Percentiles rank a stretch among this genome's conserved stretches.
Evolutionary conservation across 495 filamentous ascomycete species (phyloP).

Genomic region (Penicillium paradoxum): DNA sequence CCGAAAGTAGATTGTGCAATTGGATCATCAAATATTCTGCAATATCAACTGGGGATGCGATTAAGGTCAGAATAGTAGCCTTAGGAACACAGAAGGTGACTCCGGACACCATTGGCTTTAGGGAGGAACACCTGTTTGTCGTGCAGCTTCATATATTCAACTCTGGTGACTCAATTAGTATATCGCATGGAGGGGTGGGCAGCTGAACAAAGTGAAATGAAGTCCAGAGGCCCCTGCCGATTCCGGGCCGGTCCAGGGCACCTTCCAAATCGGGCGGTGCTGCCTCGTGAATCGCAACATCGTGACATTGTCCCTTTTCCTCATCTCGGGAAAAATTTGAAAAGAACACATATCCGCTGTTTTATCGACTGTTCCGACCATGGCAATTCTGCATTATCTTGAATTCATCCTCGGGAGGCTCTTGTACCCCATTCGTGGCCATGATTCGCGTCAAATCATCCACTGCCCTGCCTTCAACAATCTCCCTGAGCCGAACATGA

Average conservation of each 20-base stretch:
- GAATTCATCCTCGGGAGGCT: slow-evolving; percentile 18
- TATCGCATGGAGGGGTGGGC: too few species aligned
- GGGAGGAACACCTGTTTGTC: neutral
- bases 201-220: neutral
- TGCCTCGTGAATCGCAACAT: neutral
- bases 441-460: slow-evolving; percentile 28
- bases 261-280: slow-evolving; percentile 1
- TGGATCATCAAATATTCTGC: too few species aligned
- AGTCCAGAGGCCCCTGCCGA: slow-evolving; percentile 12
- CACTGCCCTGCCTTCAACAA: slow-evolving; percentile 22
- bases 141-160: too few species aligned
- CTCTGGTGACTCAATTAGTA: too few species aligned
- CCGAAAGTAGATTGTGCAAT: too few species aligned
- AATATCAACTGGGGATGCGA: too few species aligned
- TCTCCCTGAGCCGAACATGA: slow-evolving; percentile 36
- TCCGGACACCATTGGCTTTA: too few species aligned
- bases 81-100: too few species aligned
- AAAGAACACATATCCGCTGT: neutral
- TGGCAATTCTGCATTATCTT: slow-evolving; percentile 20
- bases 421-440: slow-evolving; percentile 25
- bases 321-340: neutral
- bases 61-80: too few species aligned
- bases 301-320: neutral
- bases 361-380: neutral
- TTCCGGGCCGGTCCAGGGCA: slow-evolving; percentile 23